A percentile compares a stretch with the other conserved stretches of the same genome.
Evolutionary conservation across 805 yeast species (phyloP).

Genomic region (Candida awuae): DNA sequence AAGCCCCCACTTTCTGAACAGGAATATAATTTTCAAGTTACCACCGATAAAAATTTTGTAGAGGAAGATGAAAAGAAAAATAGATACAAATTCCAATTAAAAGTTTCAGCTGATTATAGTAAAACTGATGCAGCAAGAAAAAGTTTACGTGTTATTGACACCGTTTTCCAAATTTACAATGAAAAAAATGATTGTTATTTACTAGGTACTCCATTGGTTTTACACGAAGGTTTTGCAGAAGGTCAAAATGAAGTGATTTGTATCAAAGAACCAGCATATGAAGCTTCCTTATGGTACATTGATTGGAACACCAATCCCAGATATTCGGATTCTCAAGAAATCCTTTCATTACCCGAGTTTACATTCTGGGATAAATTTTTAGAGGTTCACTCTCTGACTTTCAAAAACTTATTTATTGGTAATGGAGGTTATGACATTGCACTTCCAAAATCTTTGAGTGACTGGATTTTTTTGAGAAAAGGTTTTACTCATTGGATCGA

Average conservation of each 20-base stretch:
- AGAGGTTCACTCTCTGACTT: conserved; percentile 53
- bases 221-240: conserved; percentile 56
- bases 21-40: conserved; percentile 81
- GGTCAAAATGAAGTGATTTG: conserved; percentile 92
- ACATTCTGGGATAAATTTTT: conserved; percentile 42
- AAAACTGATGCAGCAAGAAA: conserved; percentile 27
- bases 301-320: conserved; percentile 58
- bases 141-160: conserved; percentile 47
- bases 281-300: conserved; percentile 65
- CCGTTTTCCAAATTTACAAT: conserved; percentile 66
- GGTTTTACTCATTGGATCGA: conserved; percentile 55
- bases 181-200: conserved; percentile 60
- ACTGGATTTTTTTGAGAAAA: conserved; percentile 54
- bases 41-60: conserved; percentile 21
- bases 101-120: conserved; percentile 36
- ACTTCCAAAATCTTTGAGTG: conserved; percentile 3
- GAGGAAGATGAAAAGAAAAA: conserved; percentile 16
- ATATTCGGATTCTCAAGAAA: conserved; percentile 28
- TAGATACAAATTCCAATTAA: conserved; percentile 63
- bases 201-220: conserved; percentile 59
- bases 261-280: conserved; percentile 59
- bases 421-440: conserved; percentile 1
- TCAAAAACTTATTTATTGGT: conserved; percentile 28
- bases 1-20: conserved; percentile 88
- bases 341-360: conserved; percentile 26